Percentiles rank a stretch among this genome's conserved stretches.
Conservation (phyloP, 768 basidiomycete species). For the Phlebiopsis gigantea region DNA sequence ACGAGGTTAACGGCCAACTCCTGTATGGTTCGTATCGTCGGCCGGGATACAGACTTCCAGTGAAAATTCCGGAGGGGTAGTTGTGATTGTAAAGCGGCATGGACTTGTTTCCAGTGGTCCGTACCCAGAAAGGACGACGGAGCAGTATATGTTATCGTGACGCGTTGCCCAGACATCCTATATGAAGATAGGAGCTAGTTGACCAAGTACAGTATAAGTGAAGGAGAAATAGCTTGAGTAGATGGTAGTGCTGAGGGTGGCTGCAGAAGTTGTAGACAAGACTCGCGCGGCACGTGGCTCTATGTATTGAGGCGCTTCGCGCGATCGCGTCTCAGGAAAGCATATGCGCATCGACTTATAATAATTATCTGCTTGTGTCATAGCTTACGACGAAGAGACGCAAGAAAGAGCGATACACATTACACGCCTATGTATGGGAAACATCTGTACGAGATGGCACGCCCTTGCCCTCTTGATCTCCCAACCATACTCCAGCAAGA, state of each 20-base stretch:
- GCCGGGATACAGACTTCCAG: constrained; percentile 76
- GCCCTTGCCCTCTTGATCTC: constrained; percentile 35
- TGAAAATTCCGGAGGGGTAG: constrained; percentile 87
- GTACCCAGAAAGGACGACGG: constrained; percentile 61
- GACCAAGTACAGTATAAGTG: background rate
- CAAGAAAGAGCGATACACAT: too few relatives aligned
- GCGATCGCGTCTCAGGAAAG: too few relatives aligned
- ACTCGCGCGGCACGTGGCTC: too few relatives aligned
- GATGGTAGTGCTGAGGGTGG: background rate
- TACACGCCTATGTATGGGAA: background rate
- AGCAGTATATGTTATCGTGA: constrained; percentile 65
- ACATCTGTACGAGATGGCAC: background rate
- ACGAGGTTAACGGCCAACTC: constrained; percentile 77
- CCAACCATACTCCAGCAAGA: constrained; percentile 51
- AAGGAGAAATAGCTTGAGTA: background rate
- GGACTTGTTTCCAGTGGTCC: constrained; percentile 68
- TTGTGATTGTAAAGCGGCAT: constrained; percentile 58
- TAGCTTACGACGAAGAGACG: too few relatives aligned
- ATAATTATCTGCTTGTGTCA: too few relatives aligned
- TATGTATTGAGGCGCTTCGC: too few relatives aligned
- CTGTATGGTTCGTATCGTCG: constrained; percentile 81
- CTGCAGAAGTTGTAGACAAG: background rate
- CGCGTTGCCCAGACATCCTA: constrained; percentile 40
- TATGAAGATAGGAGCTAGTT: background rate
- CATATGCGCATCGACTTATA: too few relatives aligned